Evolutionary conservation across 2,329 filamentous ascomycete species (phyloP), one percentile per base, ranked within the genome.

Genomic region (Ceratocystis diversiconidia): DNA sequence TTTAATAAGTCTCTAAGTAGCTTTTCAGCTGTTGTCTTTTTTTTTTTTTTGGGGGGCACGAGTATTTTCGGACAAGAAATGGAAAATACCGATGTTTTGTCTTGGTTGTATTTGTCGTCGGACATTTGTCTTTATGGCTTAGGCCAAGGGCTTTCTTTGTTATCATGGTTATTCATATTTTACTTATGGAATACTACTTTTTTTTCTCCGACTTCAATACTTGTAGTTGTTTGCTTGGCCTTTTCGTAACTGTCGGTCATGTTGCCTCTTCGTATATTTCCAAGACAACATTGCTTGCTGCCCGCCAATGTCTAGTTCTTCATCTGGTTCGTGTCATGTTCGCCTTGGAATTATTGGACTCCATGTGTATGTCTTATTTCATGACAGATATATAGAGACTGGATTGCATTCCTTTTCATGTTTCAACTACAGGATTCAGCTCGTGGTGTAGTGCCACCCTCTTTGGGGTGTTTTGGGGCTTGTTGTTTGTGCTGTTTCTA

Each of bases 151-250:
- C 36, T 41, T 6, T 50, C n/a, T 30, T 57, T 57, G 17, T 57
- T 32, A 57, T 57, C 22, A 57, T 57, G 28, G 52, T n/a, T 57
- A 57, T 57, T 57, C 52, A 57, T 57, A 57, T 32, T 57, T 30
- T 57, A 2, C 28, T 32, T 57, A 57, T 57, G 52, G 30, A 57
- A 57, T 32, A 57, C 28, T 30, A 57, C 25, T 32, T 32, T 57
- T 57, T 30, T 30, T 22, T 17, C 22, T 57, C 52, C 10, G 5
- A 17, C 12, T 15, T n/a, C 25, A 15, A 41, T 2, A 57, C 52
- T 32, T 30, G 25, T 57, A 5, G 30, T 22, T 15, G 5, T 32
- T 6, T 57, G 5, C 3, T 22, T 30, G 5, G 22, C 17, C 17
- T 25, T 25, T 15, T 32, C 17, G 15, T 57, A 15, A 17, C 46